Conservation (phyloP, 129 eudicot species). For the Chrysanthemum lavandulifolium region DNA sequence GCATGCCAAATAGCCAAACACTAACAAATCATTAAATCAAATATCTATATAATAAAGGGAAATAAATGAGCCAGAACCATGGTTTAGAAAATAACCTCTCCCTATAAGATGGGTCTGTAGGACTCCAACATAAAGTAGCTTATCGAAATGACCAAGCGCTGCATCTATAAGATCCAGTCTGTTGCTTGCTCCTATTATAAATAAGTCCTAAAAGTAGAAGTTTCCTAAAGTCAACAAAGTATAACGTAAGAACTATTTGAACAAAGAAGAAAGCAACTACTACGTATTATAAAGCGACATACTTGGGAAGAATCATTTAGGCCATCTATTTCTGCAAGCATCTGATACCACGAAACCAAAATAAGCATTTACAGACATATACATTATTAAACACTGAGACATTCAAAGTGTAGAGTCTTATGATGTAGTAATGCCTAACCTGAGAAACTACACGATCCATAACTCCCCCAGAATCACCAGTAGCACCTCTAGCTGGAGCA, state of each 20-base stretch:
- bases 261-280: neutral
- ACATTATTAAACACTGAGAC: neutral
- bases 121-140: slow-evolving; percentile 97
- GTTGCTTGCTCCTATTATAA: slow-evolving; percentile 94
- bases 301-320: slow-evolving; percentile 90
- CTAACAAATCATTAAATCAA: neutral
- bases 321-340: slow-evolving; percentile 99
- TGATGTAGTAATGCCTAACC: slow-evolving; percentile 40
- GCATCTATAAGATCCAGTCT: slow-evolving; percentile 96
- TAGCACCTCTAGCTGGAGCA: slow-evolving; percentile 99
- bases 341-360: slow-evolving; percentile 46
- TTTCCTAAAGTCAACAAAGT: neutral
- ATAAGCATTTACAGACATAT: slow-evolving; percentile 11
- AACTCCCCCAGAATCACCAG: slow-evolving; percentile 99
- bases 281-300: slow-evolving; percentile 17
- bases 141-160: slow-evolving; percentile 97
- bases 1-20: neutral
- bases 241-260: slow-evolving; percentile 15
- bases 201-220: slow-evolving; percentile 58
- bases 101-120: slow-evolving; percentile 76
- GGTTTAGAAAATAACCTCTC: slow-evolving; percentile 59
- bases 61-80: neutral
- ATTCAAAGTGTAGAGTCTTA: neutral
- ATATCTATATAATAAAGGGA: neutral
- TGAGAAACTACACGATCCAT: slow-evolving; percentile 99